Base-by-base conservation (phyloP, 345 rosid species). In the Brassica nigra region DNA sequence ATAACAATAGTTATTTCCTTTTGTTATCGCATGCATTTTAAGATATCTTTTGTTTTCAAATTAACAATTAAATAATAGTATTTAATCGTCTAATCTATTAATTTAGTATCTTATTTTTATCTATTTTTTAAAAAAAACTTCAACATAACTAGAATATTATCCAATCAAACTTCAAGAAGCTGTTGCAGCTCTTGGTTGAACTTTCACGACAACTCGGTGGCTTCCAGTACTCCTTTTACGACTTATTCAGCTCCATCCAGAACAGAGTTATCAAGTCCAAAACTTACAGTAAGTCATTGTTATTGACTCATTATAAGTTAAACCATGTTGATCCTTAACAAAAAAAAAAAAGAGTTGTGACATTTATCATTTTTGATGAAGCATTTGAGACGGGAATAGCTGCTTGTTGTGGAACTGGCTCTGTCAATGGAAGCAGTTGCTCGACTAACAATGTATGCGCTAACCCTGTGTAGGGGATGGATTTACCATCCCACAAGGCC, bases 391-490 rank as follows among this genome's bases (percentile, higher is more conserved):
- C 67, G 29, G 87, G 77, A 15, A 12, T 8, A 0, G 71, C 73
- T 47, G 87, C 85, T 23, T 84, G 85, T 73, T 84, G 87, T 15
- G 85, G 87, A 11, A 73, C 69, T 5, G 87, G 87, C 3, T n/a
- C 77, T 11, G 31, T 63, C 36, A 84, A 83, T 0, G 85, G 82
- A 31, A 75, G 3, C 0, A 79, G 64, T 29, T 84, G 85, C 5
- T 3, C 73, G 1, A 3, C 44, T 3, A 20, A 29, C 31, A 62
- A 16, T 3, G 34, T 82, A 37, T 85, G 87, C 18, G 30, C 73
- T 4, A 66, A 76, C 9, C 85, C 79, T 12, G 72, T 18, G 18
- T 18, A 18, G 18, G 18, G 18, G 18, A 18, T 18, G 18, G 18
- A 18, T 18, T 18, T 18, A 18, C 18, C 18, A 18, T 18, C 18